Percentiles rank a stretch among this genome's conserved stretches.
Conservation (phyloP, 495 filamentous ascomycete species). For the Aspergillus baeticus region DNA sequence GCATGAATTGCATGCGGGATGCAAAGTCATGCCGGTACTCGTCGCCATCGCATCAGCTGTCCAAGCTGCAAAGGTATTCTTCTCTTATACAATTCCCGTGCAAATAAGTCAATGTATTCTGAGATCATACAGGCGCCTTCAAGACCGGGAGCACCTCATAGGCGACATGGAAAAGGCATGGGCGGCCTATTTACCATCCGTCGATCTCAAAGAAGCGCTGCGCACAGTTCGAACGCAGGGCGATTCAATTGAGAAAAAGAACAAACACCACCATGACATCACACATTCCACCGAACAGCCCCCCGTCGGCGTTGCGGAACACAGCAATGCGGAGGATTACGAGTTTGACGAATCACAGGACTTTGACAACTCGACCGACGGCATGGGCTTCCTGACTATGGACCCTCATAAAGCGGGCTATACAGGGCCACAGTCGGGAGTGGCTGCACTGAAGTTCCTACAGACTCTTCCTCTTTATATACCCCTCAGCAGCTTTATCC, state of each 20-base stretch:
- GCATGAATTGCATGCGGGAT: constrained; percentile 19
- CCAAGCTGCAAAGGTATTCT: constrained; percentile 15
- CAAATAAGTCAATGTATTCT: not conserved
- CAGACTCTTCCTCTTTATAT: constrained; percentile 21
- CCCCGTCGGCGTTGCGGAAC: constrained; percentile 16
- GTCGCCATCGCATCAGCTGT: constrained; percentile 17
- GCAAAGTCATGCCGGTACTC: constrained; percentile 21
- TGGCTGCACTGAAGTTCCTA: constrained; percentile 23
- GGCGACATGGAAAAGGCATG: constrained; percentile 18
- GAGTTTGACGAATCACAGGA: constrained; percentile 25
- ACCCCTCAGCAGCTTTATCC: constrained; percentile 16
- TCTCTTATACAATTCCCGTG: not conserved
- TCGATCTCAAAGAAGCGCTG: constrained; percentile 20
- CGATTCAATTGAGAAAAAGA: constrained; percentile 5
- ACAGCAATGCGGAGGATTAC: constrained; percentile 22
- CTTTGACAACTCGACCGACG: constrained; percentile 22
- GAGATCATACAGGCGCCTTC: constrained; percentile 12
- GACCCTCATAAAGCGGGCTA: constrained; percentile 22
- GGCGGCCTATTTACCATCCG: constrained; percentile 16
- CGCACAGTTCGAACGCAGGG: constrained; percentile 1
- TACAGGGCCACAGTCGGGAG: constrained; percentile 21
- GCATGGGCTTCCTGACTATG: constrained; percentile 21
- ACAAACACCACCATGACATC: constrained; percentile 9
- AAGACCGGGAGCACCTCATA: constrained; percentile 11
- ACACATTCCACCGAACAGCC: constrained; percentile 20